Evolutionary conservation across 148 eudicot species (phyloP), one percentile per base, ranked within the genome.

Genomic region (Rhododendron mucronatum): DNA sequence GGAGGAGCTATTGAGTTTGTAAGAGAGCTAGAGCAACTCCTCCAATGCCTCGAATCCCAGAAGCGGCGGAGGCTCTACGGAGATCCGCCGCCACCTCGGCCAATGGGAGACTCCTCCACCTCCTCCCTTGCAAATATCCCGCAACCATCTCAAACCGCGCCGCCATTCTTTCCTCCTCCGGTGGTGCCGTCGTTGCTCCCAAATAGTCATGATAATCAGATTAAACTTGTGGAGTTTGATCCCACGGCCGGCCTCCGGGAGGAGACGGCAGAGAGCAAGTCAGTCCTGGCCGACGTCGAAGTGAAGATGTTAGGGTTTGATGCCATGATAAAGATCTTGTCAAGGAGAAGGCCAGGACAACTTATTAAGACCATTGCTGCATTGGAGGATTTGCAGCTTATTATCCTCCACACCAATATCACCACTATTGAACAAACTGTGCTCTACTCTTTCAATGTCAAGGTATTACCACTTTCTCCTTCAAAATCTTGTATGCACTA

Each of bases 1-100:
- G 97, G 98, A 82, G 98, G 98, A 81, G 99, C 99, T 5, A 95
- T 96, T 30, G 98, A 96, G 94, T 96, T 96, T 48, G 98, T 96
- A 15, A 92, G 96, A 87, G 98, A 96, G 69, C 84, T 96, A 81
- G 99, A 95, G 89, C 99, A 96, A 87, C 98, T 97, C 20, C 90
- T 95, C 13, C 98, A 94, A 59, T 97, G 98, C 88, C 95, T 95
- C 8, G 99, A 95, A 92, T 97, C 99, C 11, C 99, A 97, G 67
- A 97, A 97, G 80, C 82, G 98, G 81, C 84, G 99, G 59, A 88
- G 96, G 55, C 91, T 97, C 61, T 95, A 94, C 78, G 99, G 96
- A 35, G 99, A 95, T 53, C 90, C 84, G 0, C 91, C 88, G 10
- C 86, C 87, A 15, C 85, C 92, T 30, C 76, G 88, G 37, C 47